These are phyloP conservation scores for Lignosus rhinocerotis DNA, from an alignment of 1,284 basidiomycete genomes.

Conservation along the genomic window DNA sequence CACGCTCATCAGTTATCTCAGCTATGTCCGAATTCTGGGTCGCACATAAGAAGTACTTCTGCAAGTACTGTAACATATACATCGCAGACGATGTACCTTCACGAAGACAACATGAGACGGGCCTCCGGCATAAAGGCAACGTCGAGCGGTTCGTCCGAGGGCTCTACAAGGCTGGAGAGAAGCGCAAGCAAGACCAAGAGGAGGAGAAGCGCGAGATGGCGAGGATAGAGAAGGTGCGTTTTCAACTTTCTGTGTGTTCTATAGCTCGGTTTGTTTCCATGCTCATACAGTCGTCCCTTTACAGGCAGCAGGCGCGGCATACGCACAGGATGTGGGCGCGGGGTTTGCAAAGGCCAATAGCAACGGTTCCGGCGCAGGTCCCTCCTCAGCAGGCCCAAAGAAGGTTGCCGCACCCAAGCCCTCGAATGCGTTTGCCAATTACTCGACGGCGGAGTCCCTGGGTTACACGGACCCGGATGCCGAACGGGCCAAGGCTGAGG, in stretches of 20 bases:
- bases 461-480: constrained; percentile 78
- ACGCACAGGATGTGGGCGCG: constrained; percentile 70
- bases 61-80: constrained; percentile 89
- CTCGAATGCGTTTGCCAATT: constrained; percentile 78
- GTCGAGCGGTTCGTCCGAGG: constrained; percentile 89
- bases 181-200: constrained; percentile 82
- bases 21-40: constrained; percentile 86
- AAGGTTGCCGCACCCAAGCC: constrained; percentile 51
- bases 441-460: constrained; percentile 82
- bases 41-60: constrained; percentile 81
- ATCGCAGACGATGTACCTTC: constrained; percentile 95
- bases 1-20: constrained; percentile 6
- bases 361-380: constrained; percentile 37
- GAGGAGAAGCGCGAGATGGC: constrained; percentile 88
- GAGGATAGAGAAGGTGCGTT: constrained; percentile 76
- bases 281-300: neutral
- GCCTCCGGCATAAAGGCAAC: constrained; percentile 92
- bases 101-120: constrained; percentile 89
- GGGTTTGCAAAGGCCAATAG: constrained; percentile 54
- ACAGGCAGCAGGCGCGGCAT: constrained; percentile 75
- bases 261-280: neutral
- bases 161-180: constrained; percentile 92
- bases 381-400: constrained; percentile 35
- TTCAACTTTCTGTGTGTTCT: neutral
- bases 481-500: constrained; percentile 56